Evolutionary conservation across 2,329 filamentous ascomycete species (phyloP), one percentile per base, ranked within the genome.

Genomic region (Alternaria burnsii): DNA sequence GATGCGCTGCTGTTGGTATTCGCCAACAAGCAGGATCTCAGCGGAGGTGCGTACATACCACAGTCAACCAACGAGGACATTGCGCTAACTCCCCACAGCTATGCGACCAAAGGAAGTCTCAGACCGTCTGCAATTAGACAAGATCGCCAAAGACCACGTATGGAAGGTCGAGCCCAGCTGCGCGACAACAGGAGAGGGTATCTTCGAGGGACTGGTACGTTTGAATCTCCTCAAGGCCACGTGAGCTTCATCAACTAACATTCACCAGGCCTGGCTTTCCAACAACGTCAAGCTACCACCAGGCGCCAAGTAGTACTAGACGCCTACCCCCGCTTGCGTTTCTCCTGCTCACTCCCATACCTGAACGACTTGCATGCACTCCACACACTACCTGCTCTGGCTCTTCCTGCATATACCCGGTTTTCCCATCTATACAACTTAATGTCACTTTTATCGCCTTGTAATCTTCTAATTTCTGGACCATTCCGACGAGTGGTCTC

Each of bases 21-120:
- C 79, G 95, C 95, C 84, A 99, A 99, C 90, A 99, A 99, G 88
- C 95, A 99, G 87, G 95, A 99, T 94, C 86, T 98, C 82, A 91
- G 91, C 51, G 81, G 81, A 69, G 75, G 95, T 97, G 86, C 82
- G 93, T 87, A 50, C 48, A 56, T 10, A 43, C 12, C 11, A 5
- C 32, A 36, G 1, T n/a, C 26, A 28, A 8, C 6, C 5, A 7
- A n/a, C 7, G 9, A 24, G 14, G 11, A 38, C 9, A 34, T 18
- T 12, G 32, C 41, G 42, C 71, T 71, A 58, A 72, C 66, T 55
- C 20, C 16, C 8, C 24, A 55, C 63, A 82, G 82, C 82, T 12
- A 83, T 84, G 81, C 74, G 78, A 66, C 82, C 82, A 41, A 81
- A 84, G 68, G 82, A 84, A 64, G 82, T 85, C 44, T 82, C 81